Base-by-base conservation (phyloP, 176 grass and related monocot species). In the Oryza glaberrima region DNA sequence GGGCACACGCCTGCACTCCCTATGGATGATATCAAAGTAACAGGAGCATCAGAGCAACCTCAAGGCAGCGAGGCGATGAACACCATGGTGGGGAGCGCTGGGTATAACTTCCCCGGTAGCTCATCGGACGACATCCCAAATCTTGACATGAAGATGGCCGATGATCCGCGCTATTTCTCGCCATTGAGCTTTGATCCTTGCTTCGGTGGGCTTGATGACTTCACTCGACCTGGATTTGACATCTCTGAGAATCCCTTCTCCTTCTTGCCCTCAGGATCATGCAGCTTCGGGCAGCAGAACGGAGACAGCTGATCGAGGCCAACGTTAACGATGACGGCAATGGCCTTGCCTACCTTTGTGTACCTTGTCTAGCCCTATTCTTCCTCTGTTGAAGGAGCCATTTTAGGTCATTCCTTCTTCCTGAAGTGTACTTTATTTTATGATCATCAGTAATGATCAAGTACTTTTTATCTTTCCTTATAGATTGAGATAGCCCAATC, bases 1-100 rank as follows among this genome's bases (percentile, higher is more conserved):
- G 94, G 94, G 16, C 94, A 97, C 80, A 97, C 94, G 9, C 94
- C 94, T 22, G 94, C 92, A 6, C 86, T 94, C 26, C 83, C 79
- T 9, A 82, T 90, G 82, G 94, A 97, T 61, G 92, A 97, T 70
- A 20, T 87, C 49, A 92, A 88, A 54, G 82, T 77, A 77, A 45
- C 85, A 54, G 89, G 86, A 40, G 79, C 75, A 44, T 85, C 73
- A 2, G 91, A 93, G 61, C 85, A 85, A 46, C 65, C 78, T 44
- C 88, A 84, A 25, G 68, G 25, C 49, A 79, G 65, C 4, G 89
- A 94, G 68, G 68, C 23, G n/a, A 73, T 81, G 88, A 79, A 83
- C 65, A 81, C 77, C 36, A 89, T 85, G 47, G 45, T 35, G 6
- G 90, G 70, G 70, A 78, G 49, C 81, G 40, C 83, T 25, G 85